Evolutionary conservation across 1,284 basidiomycete genomes (phyloP).

Genomic region (Fomitopsis palustris): DNA sequence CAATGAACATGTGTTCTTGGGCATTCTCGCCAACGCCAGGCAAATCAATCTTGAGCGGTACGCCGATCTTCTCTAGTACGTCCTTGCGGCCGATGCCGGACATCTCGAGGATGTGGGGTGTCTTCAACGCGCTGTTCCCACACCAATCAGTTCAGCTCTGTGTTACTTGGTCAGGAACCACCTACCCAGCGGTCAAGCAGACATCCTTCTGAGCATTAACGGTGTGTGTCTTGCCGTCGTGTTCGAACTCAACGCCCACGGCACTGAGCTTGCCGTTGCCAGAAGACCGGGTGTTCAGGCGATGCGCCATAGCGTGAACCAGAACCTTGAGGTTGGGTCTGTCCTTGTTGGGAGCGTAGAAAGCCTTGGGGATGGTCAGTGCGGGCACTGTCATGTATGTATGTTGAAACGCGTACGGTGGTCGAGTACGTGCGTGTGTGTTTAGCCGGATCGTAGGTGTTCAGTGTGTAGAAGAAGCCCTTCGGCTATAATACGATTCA

Average conservation of each 20-base stretch:
- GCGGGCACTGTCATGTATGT: background rate
- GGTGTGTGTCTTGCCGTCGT: slow-evolving; percentile 62
- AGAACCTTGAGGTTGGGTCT: slow-evolving; percentile 25
- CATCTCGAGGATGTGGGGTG: slow-evolving; percentile 45
- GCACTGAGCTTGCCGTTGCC: slow-evolving; percentile 91
- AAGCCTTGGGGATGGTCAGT: slow-evolving; percentile 16
- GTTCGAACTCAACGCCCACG: slow-evolving; percentile 78
- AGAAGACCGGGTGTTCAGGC: slow-evolving; percentile 54
- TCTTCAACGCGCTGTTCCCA: slow-evolving; percentile 31
- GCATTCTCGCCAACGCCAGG: slow-evolving; percentile 50
- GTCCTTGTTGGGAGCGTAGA: slow-evolving; percentile 24
- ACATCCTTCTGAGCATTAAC: slow-evolving; percentile 31
- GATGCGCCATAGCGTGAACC: slow-evolving; percentile 13
- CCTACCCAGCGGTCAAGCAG: slow-evolving; percentile 38
- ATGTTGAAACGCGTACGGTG: slow-evolving; percentile 16
- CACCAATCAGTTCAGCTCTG: background rate
- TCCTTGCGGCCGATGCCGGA: slow-evolving; percentile 44
- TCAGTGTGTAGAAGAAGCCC: slow-evolving; percentile 21
- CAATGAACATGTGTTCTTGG: slow-evolving; percentile 40
- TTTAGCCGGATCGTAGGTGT: slow-evolving; percentile 24
- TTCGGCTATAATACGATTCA: slow-evolving; percentile 15
- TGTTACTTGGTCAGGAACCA: background rate
- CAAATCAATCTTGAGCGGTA: slow-evolving; percentile 37
- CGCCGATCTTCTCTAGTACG: slow-evolving; percentile 36
- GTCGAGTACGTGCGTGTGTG: slow-evolving; percentile 26